These are phyloP conservation scores for Naganishia friedmannii DNA, from an alignment of 768 basidiomycete genomes.

Conservation along the genomic window DNA sequence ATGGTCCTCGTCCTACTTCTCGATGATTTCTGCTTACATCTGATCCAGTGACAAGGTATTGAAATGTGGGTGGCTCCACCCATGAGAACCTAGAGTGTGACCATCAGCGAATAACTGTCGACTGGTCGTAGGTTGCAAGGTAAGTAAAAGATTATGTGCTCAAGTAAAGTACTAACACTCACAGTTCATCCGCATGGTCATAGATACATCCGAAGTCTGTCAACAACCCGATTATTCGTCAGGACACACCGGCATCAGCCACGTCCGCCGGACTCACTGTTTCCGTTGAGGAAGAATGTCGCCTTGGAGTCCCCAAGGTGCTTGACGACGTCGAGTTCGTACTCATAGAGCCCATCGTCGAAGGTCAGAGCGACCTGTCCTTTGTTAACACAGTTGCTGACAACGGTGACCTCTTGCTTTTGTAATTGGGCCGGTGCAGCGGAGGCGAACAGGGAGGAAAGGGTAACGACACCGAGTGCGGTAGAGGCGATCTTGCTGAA, in stretches of 20 bases:
- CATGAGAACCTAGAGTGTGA: slow-evolving; percentile 50
- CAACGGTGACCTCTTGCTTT: background rate
- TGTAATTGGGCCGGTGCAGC: background rate
- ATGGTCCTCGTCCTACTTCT: background rate
- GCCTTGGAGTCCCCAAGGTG: slow-evolving; percentile 37
- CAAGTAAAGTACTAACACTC: background rate
- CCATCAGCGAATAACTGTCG: slow-evolving; percentile 25
- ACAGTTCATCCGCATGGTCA: no score
- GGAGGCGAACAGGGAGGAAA: background rate
- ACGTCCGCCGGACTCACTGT: slow-evolving; percentile 34
- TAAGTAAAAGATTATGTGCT: background rate
- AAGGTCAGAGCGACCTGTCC: slow-evolving; percentile 48
- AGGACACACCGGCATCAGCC: background rate
- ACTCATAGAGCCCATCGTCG: slow-evolving; percentile 37
- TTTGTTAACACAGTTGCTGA: slow-evolving; percentile 11
- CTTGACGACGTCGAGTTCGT: slow-evolving; percentile 16
- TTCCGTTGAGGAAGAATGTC: slow-evolving; percentile 52
- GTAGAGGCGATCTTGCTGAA: slow-evolving; percentile 1
- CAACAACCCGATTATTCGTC: background rate
- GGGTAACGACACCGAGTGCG: background rate
- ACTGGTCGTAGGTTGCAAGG: slow-evolving; percentile 19
- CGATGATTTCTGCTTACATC: background rate
- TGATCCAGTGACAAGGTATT: slow-evolving; percentile 36
- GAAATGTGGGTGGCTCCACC: slow-evolving; percentile 49
- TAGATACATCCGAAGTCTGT: slow-evolving; percentile 16